Conservation (phyloP, 768 basidiomycete genomes). For the Lactarius evosmus region DNA sequence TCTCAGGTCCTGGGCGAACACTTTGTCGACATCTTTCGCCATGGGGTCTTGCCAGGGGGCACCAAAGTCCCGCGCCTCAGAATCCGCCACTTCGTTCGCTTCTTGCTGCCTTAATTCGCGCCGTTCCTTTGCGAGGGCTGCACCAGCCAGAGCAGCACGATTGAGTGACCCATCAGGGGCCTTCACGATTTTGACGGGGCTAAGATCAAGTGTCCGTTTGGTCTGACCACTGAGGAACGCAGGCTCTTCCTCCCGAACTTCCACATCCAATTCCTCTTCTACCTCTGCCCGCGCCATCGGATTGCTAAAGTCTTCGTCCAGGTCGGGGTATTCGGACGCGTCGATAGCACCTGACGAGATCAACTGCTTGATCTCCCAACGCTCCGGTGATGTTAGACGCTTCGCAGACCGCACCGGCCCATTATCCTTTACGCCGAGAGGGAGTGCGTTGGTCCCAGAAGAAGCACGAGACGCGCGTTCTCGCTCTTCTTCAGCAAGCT, state of each 20-base stretch:
- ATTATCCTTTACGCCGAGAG: slow-evolving; percentile 56
- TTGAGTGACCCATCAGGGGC: slow-evolving; percentile 98
- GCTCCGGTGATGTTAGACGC: slow-evolving; percentile 90
- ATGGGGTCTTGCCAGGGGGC: slow-evolving; percentile 98
- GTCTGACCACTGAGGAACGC: slow-evolving; percentile 96
- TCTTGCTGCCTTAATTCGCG: slow-evolving; percentile 93
- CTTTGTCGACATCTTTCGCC: slow-evolving; percentile 79
- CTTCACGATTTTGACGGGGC: slow-evolving; percentile 97
- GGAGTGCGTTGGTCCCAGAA: slow-evolving; percentile 85
- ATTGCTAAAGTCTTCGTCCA: slow-evolving; percentile 82
- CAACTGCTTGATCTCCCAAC: slow-evolving; percentile 99
- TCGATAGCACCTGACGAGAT: slow-evolving; percentile 92
- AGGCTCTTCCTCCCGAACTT: slow-evolving; percentile 95
- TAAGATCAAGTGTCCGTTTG: slow-evolving; percentile 90
- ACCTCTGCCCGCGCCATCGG: slow-evolving; percentile 78
- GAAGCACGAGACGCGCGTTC: slow-evolving; percentile 56
- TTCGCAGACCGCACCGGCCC: slow-evolving; percentile 75
- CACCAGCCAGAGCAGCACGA: slow-evolving; percentile 90
- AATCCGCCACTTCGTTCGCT: slow-evolving; percentile 89
- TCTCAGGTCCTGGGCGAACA: slow-evolving; percentile 92
- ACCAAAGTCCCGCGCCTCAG: slow-evolving; percentile 90
- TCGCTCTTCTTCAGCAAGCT: slow-evolving; percentile 77
- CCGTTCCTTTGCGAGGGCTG: slow-evolving; percentile 91
- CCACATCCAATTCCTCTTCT: slow-evolving; percentile 96
- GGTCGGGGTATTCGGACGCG: slow-evolving; percentile 90